These are phyloP conservation scores for Klebsormidium nitens DNA, from an alignment of 139 green algal species.

Conservation along the genomic window DNA sequence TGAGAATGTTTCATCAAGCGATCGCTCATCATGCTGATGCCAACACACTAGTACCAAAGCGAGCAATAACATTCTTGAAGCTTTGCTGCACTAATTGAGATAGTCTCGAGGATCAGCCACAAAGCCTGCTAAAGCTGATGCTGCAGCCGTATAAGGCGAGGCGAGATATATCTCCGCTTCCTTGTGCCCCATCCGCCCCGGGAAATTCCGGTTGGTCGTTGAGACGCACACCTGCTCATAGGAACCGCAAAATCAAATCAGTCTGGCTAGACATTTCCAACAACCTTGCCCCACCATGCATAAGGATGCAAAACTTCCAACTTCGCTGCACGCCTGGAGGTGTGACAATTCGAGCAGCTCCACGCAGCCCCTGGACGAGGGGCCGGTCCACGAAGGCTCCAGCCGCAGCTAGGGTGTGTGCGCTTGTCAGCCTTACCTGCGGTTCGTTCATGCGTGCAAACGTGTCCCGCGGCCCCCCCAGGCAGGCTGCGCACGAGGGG, in stretches of 20 bases:
- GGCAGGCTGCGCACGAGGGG: conserved; percentile 84
- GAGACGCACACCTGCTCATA: conserved; percentile 86
- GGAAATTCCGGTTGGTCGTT: conserved; percentile 97
- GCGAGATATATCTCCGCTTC: conserved; percentile 92
- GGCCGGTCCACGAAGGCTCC: too few relatives aligned
- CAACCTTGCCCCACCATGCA: too few relatives aligned
- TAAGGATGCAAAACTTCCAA: too few relatives aligned
- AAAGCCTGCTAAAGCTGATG: conserved; percentile 71
- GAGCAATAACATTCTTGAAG: conserved; percentile 1
- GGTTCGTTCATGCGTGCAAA: conserved; percentile 95
- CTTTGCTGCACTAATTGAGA: conserved; percentile 39
- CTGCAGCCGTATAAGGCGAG: conserved; percentile 85
- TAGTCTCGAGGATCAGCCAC: conserved; percentile 86
- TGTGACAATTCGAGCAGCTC: too few relatives aligned
- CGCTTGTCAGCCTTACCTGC: conserved; percentile 56
- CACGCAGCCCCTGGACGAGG: too few relatives aligned
- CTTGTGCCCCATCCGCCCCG: conserved; percentile 95
- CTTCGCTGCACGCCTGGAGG: too few relatives aligned
- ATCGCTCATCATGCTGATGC: too few relatives aligned
- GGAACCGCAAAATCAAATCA: too few relatives aligned
- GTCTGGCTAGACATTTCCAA: too few relatives aligned
- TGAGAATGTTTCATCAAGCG: too few relatives aligned
- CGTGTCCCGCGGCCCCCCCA: conserved; percentile 87
- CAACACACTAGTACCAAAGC: too few relatives aligned
- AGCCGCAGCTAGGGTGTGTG: too few relatives aligned